A percentile compares a stretch with the other conserved stretches of the same genome.
Conservation (phyloP, 352 stramenopile species). For the Phytophthora chlamydospora region DNA sequence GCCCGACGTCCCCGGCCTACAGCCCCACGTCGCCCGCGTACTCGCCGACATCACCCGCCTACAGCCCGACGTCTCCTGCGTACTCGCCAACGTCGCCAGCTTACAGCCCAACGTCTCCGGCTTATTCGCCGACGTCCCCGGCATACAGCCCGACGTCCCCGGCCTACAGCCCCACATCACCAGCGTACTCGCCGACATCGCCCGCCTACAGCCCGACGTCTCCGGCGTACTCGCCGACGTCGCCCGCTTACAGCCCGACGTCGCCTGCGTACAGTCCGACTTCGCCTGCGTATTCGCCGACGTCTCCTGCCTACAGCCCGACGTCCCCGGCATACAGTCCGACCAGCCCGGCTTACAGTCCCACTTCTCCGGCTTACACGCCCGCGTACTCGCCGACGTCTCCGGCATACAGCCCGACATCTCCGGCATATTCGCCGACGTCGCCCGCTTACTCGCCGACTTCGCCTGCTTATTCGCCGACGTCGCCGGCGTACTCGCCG, state of each 20-base stretch:
- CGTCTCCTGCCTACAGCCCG: constrained; percentile 70
- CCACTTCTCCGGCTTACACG: constrained; percentile 87
- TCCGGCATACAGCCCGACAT: constrained; percentile 67
- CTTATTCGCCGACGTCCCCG: constrained; percentile 89
- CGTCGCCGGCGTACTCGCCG: constrained; percentile 69
- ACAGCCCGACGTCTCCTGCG: constrained; percentile 68
- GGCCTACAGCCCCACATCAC: constrained; percentile 75
- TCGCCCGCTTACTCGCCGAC: constrained; percentile 74
- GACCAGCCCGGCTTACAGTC: constrained; percentile 83
- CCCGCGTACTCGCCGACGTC: constrained; percentile 76
- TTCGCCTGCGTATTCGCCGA: constrained; percentile 68
- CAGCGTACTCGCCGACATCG: constrained; percentile 71
- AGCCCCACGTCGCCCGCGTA: constrained; percentile 71
- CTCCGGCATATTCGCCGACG: constrained; percentile 71
- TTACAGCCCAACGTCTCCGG: constrained; percentile 79
- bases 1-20: constrained; percentile 80
- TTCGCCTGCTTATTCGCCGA: constrained; percentile 66
- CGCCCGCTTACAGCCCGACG: constrained; percentile 81
- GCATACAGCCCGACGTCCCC: constrained; percentile 74
- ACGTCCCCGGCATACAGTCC: constrained; percentile 85
- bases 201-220: constrained; percentile 88
- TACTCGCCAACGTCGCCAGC: constrained; percentile 82
- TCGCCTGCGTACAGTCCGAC: constrained; percentile 75
- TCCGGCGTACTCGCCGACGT: constrained; percentile 63
- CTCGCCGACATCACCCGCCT: constrained; percentile 80